Conservation (phyloP, 2,329 filamentous ascomycete species). For the Trichoderma polysporum region DNA sequence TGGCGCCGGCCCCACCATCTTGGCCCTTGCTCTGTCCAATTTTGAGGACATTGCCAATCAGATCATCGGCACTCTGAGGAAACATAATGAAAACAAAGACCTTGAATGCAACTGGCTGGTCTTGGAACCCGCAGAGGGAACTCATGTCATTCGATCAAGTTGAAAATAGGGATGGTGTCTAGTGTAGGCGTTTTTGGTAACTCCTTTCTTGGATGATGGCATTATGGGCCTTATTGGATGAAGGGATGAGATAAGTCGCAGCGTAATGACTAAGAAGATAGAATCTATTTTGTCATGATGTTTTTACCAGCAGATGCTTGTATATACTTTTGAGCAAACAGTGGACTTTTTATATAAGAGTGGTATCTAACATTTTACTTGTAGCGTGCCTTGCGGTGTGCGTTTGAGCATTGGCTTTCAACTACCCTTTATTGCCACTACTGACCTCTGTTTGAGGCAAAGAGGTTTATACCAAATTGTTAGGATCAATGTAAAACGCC, state of each 20-base stretch:
- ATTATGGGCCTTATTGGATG: conserved; percentile 2
- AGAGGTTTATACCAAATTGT: background rate
- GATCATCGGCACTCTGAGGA: conserved; percentile 72
- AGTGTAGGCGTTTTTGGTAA: background rate
- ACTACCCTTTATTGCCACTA: background rate
- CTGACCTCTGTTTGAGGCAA: background rate
- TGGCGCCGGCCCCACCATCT: conserved; percentile 90
- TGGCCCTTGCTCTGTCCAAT: conserved; percentile 86
- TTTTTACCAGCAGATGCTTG: background rate
- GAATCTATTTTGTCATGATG: background rate
- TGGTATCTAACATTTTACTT: background rate
- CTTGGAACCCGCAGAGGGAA: conserved; percentile 81
- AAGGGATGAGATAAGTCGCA: background rate
- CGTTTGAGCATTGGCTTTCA: too few relatives aligned
- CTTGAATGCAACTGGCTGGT: conserved; percentile 85
- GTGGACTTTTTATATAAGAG: background rate
- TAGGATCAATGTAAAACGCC: background rate
- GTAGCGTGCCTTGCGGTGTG: too few relatives aligned
- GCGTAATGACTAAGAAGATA: background rate
- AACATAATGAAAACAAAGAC: conserved; percentile 54
- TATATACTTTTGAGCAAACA: background rate
- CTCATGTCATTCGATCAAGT: conserved; percentile 42
- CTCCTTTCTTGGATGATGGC: background rate
- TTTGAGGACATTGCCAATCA: conserved; percentile 82
- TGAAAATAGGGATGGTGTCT: background rate